phyloP scores from a whole-genome alignment of 192 early-diverging fungal genomes.

The Spinellus fusiger region DNA sequence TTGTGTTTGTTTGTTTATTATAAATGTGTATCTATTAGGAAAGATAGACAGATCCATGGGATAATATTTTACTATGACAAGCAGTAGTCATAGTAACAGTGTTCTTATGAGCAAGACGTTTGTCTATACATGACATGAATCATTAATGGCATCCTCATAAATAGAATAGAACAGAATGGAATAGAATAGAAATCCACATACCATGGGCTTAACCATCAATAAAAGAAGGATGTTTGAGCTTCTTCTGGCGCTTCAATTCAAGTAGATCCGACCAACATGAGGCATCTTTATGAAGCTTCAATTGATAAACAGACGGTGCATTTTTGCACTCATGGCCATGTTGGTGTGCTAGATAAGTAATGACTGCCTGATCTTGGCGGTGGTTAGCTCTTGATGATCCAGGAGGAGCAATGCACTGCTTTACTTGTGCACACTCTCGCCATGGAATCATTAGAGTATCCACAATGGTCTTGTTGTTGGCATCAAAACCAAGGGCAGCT shows the following conservation, averaged over 20 bases:
- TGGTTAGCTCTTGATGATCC: slow-evolving; percentile 42
- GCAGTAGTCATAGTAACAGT: too few species aligned
- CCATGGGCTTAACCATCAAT: slow-evolving; percentile 26
- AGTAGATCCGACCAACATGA: slow-evolving; percentile 16
- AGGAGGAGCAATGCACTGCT: slow-evolving; percentile 46
- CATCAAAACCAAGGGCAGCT: slow-evolving; percentile 40
- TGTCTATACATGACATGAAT: too few species aligned
- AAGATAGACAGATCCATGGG: too few species aligned
- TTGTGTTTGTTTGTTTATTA: too few species aligned
- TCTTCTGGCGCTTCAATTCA: slow-evolving; percentile 9
- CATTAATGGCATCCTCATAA: slow-evolving; percentile 8
- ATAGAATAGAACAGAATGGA: slow-evolving; percentile 20
- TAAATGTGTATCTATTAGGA: too few species aligned
- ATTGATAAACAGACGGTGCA: slow-evolving; percentile 4
- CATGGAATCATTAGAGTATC: slow-evolving; percentile 39
- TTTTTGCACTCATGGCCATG: slow-evolving; percentile 25
- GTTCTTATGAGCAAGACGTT: too few species aligned
- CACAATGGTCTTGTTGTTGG: slow-evolving; percentile 23
- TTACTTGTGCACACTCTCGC: slow-evolving; percentile 33
- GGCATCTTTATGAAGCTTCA: slow-evolving; percentile 19
- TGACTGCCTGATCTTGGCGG: slow-evolving; percentile 49
- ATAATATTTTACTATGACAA: too few species aligned
- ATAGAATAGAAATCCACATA: slow-evolving; percentile 10
- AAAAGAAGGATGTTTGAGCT: slow-evolving; percentile 15
- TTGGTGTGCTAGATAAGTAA: slow-evolving; percentile 42